Evolutionary conservation across 306 rosid genomes (phyloP), one percentile per base, ranked within the genome.

Genomic region (Mucuna pruriens): DNA sequence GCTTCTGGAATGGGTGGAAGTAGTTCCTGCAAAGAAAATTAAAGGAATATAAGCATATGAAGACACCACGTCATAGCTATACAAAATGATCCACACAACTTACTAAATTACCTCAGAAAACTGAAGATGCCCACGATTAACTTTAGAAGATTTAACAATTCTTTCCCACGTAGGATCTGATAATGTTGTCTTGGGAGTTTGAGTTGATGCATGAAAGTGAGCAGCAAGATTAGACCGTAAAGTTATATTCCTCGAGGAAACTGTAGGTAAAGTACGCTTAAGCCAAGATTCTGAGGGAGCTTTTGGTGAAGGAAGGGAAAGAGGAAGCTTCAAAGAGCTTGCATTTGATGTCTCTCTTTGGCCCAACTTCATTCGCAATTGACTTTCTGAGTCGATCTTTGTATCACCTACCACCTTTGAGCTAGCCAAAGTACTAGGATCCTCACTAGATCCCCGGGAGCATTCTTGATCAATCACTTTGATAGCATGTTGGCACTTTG

Each of bases 261-360:
- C 74, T 12, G 85, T 38, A 4, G 97, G 97, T 79, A 92, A 87
- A 33, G 97, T 84, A 25, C 89, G 95, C 83, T 88, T 88, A 45
- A 95, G 90, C 98, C 98, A 95, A 75, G 98, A 95, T 55, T 95
- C 97, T 31, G 98, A 91, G 34, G 98, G 98, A 69, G 97, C 93
- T 87, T 91, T 90, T 15, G 97, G 97, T 71, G 78, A 83, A 39
- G 95, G 97, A 29, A 89, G 92, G 51, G 91, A 84, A 71, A 92
- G 91, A 75, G 89, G 88, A 71, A 26, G 70, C 72, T 65, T 88
- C 74, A 73, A 36, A 71, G 77, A 44, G 75, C 46, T 67, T 15
- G 71, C 45, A 29, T 58, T 16, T 38, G 86, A 80, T 46, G 76
- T 80, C 77, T 45, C 69, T 65, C 74, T 49, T 16, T 54, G 74